phyloP scores from a whole-genome alignment of 2,329 filamentous ascomycete species.

The Penicillium griseofulvum region DNA sequence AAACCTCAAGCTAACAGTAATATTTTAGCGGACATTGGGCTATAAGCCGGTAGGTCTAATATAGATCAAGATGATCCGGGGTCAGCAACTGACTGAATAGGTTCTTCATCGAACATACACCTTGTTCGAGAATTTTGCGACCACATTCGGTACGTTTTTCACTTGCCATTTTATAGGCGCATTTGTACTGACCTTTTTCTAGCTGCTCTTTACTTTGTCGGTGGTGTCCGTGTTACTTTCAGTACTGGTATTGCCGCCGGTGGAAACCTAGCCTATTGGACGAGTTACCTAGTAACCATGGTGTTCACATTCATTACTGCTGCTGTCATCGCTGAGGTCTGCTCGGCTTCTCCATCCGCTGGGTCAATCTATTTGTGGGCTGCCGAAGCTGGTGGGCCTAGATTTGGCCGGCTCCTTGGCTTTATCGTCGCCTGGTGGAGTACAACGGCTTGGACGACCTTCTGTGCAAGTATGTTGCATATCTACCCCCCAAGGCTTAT shows the following conservation, averaged over 20 bases:
- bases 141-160: conserved; percentile 52
- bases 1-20: conserved; percentile 15
- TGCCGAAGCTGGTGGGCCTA: conserved; percentile 57
- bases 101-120: conserved; percentile 58
- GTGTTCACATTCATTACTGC: conserved; percentile 62
- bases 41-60: conserved; percentile 54
- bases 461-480: conserved; percentile 48
- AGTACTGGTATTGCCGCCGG: conserved; percentile 62
- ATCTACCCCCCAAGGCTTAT: neutral
- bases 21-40: conserved; percentile 48
- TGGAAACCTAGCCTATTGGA: conserved; percentile 62
- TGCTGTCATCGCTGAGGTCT: conserved; percentile 60
- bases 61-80: neutral
- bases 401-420: conserved; percentile 56
- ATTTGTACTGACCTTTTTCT: neutral
- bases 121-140: conserved; percentile 59
- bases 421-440: conserved; percentile 66
- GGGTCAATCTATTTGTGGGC: conserved; percentile 63
- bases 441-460: conserved; percentile 61
- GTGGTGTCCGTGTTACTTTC: conserved; percentile 60
- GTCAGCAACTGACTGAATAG: conserved; percentile 33
- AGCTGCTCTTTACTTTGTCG: conserved; percentile 62
- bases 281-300: conserved; percentile 59
- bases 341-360: conserved; percentile 58
- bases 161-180: no score